Base-by-base conservation (phyloP, 805 yeast species). In the Saccharomyces kudriavzevii region DNA sequence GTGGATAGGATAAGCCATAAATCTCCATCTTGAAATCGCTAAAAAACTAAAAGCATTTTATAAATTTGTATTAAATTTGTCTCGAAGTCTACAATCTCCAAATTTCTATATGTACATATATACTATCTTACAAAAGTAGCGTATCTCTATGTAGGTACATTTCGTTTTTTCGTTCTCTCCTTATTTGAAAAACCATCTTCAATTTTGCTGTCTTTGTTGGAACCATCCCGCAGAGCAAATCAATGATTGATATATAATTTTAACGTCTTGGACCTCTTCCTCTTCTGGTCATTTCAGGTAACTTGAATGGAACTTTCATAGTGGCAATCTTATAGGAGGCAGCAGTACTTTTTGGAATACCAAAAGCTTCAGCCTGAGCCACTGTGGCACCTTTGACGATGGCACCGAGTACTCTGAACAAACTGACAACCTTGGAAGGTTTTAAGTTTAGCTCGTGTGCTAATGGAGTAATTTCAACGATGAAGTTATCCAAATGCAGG, bases 341-440 rank as follows among this genome's bases (percentile, higher is more conserved):
- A 13, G 84, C 84, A 52, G 77, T 73, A 51, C 77, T 70, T 69
- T 80, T 84, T 49, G 86, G 80, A 55, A 86, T 76, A 29, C 85
- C 86, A 58, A 83, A 78, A 2, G 85, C 85, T 62, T 84, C 89
- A 40, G 89, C 89, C 70, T 85, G 86, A n/a, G 84, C 78, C 35
- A 77, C 81, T 20, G 90, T 79, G 31, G 89, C 83, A 51, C 82
- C 77, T 70, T 87, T 88, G 50, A 89, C 81, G 24, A 71, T 69
- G 61, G 96, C 92, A 56, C 99, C 99, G 56, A 92, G 71, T 13
- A 90, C 85, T 67, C 82, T 84, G 70, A 87, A 83, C 54, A 94
- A 74, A 31, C 80, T 80, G 3, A 77, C 79, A 54, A 89, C 71
- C 64, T 81, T 83, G 11, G 88, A 78, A 40, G 95, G 91, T 65